A percentile compares a stretch with the other conserved stretches of the same genome.
phyloP scores from a whole-genome alignment of 768 basidiomycete species.

The Trametes cingulata region DNA sequence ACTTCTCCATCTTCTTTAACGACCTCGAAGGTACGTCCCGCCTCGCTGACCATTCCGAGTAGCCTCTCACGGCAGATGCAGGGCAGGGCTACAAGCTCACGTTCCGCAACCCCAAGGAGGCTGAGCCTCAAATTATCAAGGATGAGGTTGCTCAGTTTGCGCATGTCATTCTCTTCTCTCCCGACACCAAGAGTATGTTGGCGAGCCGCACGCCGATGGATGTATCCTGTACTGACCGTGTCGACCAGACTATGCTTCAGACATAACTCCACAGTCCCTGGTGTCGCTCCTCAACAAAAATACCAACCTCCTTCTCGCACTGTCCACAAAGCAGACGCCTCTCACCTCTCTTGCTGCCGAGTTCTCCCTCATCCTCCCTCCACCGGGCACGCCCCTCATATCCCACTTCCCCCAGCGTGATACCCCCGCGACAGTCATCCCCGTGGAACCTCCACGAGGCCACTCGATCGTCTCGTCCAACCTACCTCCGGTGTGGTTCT shows the following conservation, averaged over 20 bases:
- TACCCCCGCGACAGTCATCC: conserved; percentile 64
- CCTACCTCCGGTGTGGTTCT: conserved; percentile 70
- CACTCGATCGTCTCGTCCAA: conserved; percentile 48
- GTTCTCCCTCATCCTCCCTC: conserved; percentile 88
- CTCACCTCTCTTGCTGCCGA: conserved; percentile 82
- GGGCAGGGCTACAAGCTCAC: conserved; percentile 85
- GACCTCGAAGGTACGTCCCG: conserved; percentile 65
- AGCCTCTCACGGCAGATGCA: conserved; percentile 32
- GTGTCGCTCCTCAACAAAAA: conserved; percentile 65
- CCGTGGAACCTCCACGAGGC: conserved; percentile 52
- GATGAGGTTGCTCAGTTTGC: conserved; percentile 76
- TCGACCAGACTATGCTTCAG: conserved; percentile 43
- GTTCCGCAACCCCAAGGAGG: conserved; percentile 82
- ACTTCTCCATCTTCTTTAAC: conserved; percentile 83
- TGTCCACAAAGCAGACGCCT: conserved; percentile 74
- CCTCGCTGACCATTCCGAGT: background rate
- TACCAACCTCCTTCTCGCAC: conserved; percentile 82
- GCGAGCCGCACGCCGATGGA: background rate
- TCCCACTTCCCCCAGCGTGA: conserved; percentile 82
- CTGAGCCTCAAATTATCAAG: conserved; percentile 61
- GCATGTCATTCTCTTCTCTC: conserved; percentile 85
- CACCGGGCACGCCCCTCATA: conserved; percentile 78
- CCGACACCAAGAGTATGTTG: conserved; percentile 78
- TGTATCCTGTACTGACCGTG: background rate
- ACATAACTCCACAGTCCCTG: conserved; percentile 82